phyloP scores from a whole-genome alignment of 352 stramenopile species.

The Pythium rhizo-oryzae region DNA sequence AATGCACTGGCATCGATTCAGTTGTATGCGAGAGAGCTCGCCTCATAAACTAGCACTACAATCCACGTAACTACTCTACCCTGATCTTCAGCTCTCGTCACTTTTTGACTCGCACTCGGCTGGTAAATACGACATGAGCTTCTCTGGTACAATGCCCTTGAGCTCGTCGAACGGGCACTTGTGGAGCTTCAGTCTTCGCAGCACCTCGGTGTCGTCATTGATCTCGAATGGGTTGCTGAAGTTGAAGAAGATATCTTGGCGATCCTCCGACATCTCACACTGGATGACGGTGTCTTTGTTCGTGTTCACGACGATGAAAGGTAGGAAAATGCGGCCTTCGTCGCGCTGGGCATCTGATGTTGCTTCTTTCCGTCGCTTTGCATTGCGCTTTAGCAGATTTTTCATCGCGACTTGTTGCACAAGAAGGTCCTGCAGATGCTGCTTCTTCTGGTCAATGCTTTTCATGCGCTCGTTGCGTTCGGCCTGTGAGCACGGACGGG shows the following conservation, averaged over 20 bases:
- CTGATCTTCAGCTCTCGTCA: slow-evolving; percentile 39
- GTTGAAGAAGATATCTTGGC: slow-evolving; percentile 97
- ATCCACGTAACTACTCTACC: slow-evolving; percentile 20
- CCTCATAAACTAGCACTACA: slow-evolving; percentile 29
- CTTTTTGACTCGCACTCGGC: slow-evolving; percentile 81
- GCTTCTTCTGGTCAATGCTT: slow-evolving; percentile 86
- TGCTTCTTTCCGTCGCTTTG: slow-evolving; percentile 56
- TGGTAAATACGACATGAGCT: slow-evolving; percentile 74
- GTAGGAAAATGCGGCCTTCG: slow-evolving; percentile 92
- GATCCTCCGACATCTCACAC: slow-evolving; percentile 96
- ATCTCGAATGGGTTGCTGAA: slow-evolving; percentile 97
- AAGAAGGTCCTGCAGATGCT: slow-evolving; percentile 92
- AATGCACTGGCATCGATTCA: background rate
- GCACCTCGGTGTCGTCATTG: slow-evolving; percentile 97
- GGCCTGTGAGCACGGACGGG: slow-evolving; percentile 35
- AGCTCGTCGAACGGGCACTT: slow-evolving; percentile 66
- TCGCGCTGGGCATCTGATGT: slow-evolving; percentile 48
- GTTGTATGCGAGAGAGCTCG: background rate
- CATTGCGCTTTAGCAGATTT: slow-evolving; percentile 92
- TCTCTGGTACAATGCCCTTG: slow-evolving; percentile 74
- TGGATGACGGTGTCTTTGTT: slow-evolving; percentile 94
- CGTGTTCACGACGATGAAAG: slow-evolving; percentile 97
- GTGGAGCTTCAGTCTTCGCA: slow-evolving; percentile 94
- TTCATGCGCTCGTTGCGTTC: slow-evolving; percentile 79
- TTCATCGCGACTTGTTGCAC: slow-evolving; percentile 94